Evolutionary conservation across 2,329 filamentous ascomycete genomes (phyloP), one percentile per base, ranked within the genome.

Genomic region (Aspergillus viridinutans): DNA sequence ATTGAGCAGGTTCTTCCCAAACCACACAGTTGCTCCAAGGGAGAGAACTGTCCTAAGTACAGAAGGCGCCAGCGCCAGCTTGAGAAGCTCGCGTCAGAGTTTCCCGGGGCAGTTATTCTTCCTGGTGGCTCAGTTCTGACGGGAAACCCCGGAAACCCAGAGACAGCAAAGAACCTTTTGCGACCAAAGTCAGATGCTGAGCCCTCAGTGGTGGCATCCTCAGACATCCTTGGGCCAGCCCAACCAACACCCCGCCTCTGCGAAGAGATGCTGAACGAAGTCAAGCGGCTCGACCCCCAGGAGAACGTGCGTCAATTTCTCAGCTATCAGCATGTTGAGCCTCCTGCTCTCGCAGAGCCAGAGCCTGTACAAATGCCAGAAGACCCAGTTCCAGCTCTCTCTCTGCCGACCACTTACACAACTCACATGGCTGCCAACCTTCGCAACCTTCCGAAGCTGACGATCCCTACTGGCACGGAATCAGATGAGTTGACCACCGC

Each of bases 1-100:
- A 96, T 96, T 61, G 91, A 96, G 76, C 90, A 96, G 73, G 81
- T 95, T 57, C 84, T 96, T 55, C 91, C 92, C n/a, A 92, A 92
- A 76, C 87, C 88, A 40, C 92, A 96, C 75, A 83, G 84, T 61
- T 96, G 92, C 76, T 85, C 86, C 54, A 96, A 95, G 73, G 92
- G 92, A 53, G 90, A 94, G 72, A 87, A 90, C 68, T 96, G 92
- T 74, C 80, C 85, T 54, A 94, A 92, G 74, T 96, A 84, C 82
- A 84, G 81, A 71, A 90, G 88, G 35, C 88, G 91, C 69, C 89
- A 94, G 74, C 84, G 87, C 50, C 82, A 91, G 73, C 85, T 94
- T 54, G 85, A 88, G 53, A 83, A 85, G 40, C 87, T 95, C 69
- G 85, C 87, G 69, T 84, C 85, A 63, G 87, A 92, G 61, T 87